Evolutionary conservation across 208 protist species (phyloP).

Genomic region (Leishmania tarentolae): DNA sequence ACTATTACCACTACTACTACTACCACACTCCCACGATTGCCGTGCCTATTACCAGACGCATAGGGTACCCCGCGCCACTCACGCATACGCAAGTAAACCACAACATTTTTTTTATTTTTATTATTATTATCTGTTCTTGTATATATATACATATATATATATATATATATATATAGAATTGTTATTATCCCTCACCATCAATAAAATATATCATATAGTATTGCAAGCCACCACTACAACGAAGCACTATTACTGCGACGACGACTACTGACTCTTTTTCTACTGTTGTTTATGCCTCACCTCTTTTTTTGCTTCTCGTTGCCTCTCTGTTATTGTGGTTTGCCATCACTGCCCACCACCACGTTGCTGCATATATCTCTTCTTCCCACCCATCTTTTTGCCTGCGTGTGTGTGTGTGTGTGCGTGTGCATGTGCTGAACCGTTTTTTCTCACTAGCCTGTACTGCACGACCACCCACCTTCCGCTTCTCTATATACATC

Average conservation of each 20-base stretch:
- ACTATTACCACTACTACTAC: neutral
- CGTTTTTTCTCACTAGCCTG: neutral
- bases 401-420: neutral
- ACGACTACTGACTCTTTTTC: no score
- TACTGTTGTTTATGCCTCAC: no score
- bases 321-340: no score
- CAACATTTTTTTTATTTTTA: neutral
- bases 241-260: no score
- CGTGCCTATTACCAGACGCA: neutral
- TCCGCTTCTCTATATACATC: constrained; percentile 3
- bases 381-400: no score
- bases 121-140: neutral
- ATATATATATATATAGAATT: no score
- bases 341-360: no score
- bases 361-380: no score
- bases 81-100: neutral
- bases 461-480: no score
- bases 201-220: neutral
- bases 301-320: no score
- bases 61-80: neutral
- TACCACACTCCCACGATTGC: neutral
- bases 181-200: neutral
- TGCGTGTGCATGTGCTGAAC: neutral
- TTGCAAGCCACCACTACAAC: neutral
- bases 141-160: no score